Percentiles rank a stretch among this genome's conserved stretches.
phyloP scores from a whole-genome alignment of 495 filamentous ascomycete genomes.

The Xylaria nigripes region DNA sequence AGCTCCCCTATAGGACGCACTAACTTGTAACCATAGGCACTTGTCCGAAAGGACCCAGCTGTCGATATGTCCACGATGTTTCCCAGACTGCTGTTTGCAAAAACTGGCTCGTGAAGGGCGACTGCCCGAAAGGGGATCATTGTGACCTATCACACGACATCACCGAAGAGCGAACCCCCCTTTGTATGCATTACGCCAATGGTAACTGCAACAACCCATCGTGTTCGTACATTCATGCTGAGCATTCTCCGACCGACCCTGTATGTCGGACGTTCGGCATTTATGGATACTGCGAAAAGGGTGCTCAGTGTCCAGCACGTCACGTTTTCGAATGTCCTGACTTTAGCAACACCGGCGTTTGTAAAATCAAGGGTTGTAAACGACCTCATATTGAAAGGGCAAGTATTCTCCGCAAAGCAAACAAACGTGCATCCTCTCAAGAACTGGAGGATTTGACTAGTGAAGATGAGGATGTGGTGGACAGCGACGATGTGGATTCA shows the following conservation, averaged over 20 bases:
- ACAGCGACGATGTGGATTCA: slow-evolving; percentile 83
- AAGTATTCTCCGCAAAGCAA: slow-evolving; percentile 46
- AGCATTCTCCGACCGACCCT: slow-evolving; percentile 68
- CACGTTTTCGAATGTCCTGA: slow-evolving; percentile 90
- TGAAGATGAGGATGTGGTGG: slow-evolving; percentile 71
- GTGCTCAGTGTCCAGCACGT: slow-evolving; percentile 66
- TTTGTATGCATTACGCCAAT: slow-evolving; percentile 83
- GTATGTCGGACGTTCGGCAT: slow-evolving; percentile 81
- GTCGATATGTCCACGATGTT: slow-evolving; percentile 77
- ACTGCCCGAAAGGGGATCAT: slow-evolving; percentile 67
- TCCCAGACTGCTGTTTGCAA: slow-evolving; percentile 88
- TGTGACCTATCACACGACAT: slow-evolving; percentile 94
- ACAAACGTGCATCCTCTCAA: slow-evolving; percentile 28
- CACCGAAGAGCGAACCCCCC: slow-evolving; percentile 73
- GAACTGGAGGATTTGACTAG: slow-evolving; percentile 74
- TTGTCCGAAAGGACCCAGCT: slow-evolving; percentile 70
- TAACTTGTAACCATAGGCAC: slow-evolving; percentile 51
- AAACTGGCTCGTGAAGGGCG: slow-evolving; percentile 69
- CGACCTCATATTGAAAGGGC: slow-evolving; percentile 86
- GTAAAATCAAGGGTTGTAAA: slow-evolving; percentile 74
- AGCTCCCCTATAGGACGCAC: slow-evolving; percentile 25
- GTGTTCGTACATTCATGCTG: slow-evolving; percentile 85
- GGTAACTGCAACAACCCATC: slow-evolving; percentile 83
- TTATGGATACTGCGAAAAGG: slow-evolving; percentile 86
- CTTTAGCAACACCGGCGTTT: slow-evolving; percentile 82